phyloP scores from a whole-genome alignment of 331 rosid genomes.

The Dryas integrifolia region DNA sequence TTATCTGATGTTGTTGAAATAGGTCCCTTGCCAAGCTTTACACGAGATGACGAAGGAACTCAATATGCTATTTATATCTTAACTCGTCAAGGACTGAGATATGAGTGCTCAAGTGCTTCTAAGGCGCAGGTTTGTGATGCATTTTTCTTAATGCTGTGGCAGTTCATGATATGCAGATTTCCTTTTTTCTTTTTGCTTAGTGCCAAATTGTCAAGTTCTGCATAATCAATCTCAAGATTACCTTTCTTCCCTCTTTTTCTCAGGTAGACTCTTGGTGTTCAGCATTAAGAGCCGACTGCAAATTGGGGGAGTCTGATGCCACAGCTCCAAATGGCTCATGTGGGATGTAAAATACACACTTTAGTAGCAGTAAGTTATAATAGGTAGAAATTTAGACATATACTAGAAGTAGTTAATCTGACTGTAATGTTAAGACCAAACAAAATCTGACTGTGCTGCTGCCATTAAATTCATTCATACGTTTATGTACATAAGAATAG shows the following conservation, averaged over 20 bases:
- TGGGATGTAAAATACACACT: constrained; percentile 22
- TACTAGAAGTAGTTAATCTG: constrained; percentile 15
- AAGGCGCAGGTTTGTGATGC: constrained; percentile 49
- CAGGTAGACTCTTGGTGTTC: constrained; percentile 86
- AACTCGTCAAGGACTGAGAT: constrained; percentile 70
- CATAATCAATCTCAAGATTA: not conserved
- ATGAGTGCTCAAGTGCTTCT: constrained; percentile 83
- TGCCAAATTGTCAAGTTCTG: not conserved
- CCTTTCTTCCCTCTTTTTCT: constrained; percentile 13
- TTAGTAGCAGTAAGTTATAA: constrained; percentile 30
- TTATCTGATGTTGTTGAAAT: constrained; percentile 75
- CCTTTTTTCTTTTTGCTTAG: not conserved
- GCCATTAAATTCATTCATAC: constrained; percentile 8
- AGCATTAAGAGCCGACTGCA: constrained; percentile 57
- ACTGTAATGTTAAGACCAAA: not conserved
- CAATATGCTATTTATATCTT: constrained; percentile 67
- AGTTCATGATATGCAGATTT: not conserved
- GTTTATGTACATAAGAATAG: constrained; percentile 30
- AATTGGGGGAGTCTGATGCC: constrained; percentile 48
- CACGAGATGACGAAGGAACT: constrained; percentile 54
- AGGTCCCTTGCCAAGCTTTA: constrained; percentile 59
- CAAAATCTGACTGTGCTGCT: constrained; percentile 11
- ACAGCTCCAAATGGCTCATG: constrained; percentile 30
- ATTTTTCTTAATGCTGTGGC: not conserved
- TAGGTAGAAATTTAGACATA: constrained; percentile 21